Evolutionary conservation across 2,329 filamentous ascomycete genomes (phyloP).

Genomic region (Teratosphaeria viscida): DNA sequence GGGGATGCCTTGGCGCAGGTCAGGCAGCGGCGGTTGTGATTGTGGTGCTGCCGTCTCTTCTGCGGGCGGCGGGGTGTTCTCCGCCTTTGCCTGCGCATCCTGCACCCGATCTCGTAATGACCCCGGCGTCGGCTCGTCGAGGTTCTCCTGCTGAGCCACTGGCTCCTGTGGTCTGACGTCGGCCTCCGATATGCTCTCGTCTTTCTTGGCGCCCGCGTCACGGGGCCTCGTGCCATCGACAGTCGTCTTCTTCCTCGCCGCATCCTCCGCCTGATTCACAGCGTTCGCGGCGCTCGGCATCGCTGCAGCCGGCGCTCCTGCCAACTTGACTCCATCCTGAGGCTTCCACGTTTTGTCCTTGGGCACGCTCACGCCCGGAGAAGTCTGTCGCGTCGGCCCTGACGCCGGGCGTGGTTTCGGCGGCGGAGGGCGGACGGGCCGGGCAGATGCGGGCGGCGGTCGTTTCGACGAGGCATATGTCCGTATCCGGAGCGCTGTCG

Average conservation of each 20-base stretch:
- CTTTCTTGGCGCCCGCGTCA: constrained; percentile 23
- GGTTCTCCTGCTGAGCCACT: constrained; percentile 19
- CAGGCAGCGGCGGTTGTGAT: constrained; percentile 56
- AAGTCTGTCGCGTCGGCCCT: constrained; percentile 20
- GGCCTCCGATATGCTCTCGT: constrained; percentile 8
- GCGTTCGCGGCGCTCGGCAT: constrained; percentile 6
- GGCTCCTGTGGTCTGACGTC: constrained; percentile 15
- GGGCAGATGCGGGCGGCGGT: constrained; percentile 6
- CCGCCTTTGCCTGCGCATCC: constrained; percentile 15
- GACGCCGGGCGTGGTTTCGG: constrained; percentile 9
- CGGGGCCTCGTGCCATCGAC: constrained; percentile 24
- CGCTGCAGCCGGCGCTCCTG: constrained; percentile 14
- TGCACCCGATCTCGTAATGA: constrained; percentile 16
- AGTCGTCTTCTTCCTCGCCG: constrained; percentile 8
- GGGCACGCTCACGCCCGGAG: constrained; percentile 21
- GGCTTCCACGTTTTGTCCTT: constrained; percentile 28
- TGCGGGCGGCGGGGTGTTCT: constrained; percentile 14
- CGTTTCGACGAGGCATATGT: constrained; percentile 13
- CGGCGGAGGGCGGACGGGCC: constrained; percentile 10
- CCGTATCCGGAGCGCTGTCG: constrained; percentile 12
- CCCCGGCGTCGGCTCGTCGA: constrained; percentile 20
- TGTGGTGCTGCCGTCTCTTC: constrained; percentile 6
- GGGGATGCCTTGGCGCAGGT: constrained; percentile 88
- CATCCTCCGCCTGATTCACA: constrained; percentile 4
- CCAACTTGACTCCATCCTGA: constrained; percentile 30